A percentile compares a stretch with the other conserved stretches of the same genome.
Evolutionary conservation across 2,329 filamentous ascomycete genomes (phyloP).

Genomic region (Colletotrichum scovillei): DNA sequence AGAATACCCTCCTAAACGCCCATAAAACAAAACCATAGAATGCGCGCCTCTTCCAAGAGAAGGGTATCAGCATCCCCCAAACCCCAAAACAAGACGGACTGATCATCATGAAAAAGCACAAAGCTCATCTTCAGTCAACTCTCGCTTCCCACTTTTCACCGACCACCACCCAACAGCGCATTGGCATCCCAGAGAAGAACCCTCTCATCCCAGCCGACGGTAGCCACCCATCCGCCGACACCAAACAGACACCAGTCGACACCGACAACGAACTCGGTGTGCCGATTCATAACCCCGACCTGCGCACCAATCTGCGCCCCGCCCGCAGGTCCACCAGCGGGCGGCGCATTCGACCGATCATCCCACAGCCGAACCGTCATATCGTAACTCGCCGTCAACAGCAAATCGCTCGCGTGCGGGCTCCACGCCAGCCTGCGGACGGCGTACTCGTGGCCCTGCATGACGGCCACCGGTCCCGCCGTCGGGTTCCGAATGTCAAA

Average conservation of each 20-base stretch:
- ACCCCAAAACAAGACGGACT: neutral
- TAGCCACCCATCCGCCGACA: conserved; percentile 94
- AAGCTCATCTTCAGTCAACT: neutral
- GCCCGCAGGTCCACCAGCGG: conserved; percentile 45
- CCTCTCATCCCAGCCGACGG: conserved; percentile 92
- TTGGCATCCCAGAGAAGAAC: conserved; percentile 92
- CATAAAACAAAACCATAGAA: neutral
- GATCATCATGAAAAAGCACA: neutral
- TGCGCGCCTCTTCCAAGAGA: neutral
- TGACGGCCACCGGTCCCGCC: conserved; percentile 76
- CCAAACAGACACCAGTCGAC: conserved; percentile 99
- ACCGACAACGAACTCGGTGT: conserved; percentile 96
- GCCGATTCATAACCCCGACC: conserved; percentile 87
- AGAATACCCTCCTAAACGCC: conserved; percentile 9
- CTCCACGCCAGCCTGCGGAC: conserved; percentile 90
- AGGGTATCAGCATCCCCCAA: neutral
- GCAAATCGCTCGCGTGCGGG: conserved; percentile 88
- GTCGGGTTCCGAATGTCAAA: conserved; percentile 88
- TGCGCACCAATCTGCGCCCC: conserved; percentile 70
- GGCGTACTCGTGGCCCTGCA: conserved; percentile 92
- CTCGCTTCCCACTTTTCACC: conserved; percentile 14
- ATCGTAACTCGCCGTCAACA: conserved; percentile 93
- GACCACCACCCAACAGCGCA: conserved; percentile 48
- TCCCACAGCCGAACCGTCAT: conserved; percentile 98
- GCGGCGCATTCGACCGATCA: conserved; percentile 68